Conservation (phyloP, 148 eudicot species). For the Cornus florida region DNA sequence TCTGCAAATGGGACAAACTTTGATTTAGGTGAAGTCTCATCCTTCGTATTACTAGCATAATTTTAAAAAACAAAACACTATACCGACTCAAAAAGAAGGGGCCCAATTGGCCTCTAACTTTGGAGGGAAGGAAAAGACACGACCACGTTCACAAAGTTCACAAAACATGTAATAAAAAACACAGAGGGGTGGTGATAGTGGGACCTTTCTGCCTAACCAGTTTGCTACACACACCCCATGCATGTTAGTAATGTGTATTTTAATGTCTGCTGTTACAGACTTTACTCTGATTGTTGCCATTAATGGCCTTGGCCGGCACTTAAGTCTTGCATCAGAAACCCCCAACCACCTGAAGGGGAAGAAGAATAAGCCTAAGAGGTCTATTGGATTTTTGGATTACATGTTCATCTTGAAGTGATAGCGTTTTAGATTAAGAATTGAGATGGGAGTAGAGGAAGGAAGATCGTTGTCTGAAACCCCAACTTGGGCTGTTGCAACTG, state of each 20-base stretch:
- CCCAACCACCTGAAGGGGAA: not conserved
- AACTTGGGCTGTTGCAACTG: slow-evolving; percentile 83
- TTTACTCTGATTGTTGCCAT: not conserved
- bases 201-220: not conserved
- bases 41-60: too few species aligned
- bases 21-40: too few species aligned
- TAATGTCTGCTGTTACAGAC: not conserved
- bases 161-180: too few species aligned
- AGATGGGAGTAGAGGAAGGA: slow-evolving; percentile 34
- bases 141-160: too few species aligned
- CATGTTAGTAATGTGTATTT: not conserved
- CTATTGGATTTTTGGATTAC: not conserved
- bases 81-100: too few species aligned
- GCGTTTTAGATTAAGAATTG: not conserved
- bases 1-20: too few species aligned
- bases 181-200: not conserved
- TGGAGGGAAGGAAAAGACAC: too few species aligned
- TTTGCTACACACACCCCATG: not conserved
- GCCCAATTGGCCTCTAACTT: too few species aligned
- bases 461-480: slow-evolving; percentile 64
- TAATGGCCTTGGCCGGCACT: not conserved
- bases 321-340: not conserved
- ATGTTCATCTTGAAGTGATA: not conserved
- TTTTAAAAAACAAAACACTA: too few species aligned
- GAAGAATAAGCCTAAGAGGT: not conserved